These are phyloP conservation scores for Triglochin maritima DNA, from an alignment of 106 monocot species.

Conservation along the genomic window DNA sequence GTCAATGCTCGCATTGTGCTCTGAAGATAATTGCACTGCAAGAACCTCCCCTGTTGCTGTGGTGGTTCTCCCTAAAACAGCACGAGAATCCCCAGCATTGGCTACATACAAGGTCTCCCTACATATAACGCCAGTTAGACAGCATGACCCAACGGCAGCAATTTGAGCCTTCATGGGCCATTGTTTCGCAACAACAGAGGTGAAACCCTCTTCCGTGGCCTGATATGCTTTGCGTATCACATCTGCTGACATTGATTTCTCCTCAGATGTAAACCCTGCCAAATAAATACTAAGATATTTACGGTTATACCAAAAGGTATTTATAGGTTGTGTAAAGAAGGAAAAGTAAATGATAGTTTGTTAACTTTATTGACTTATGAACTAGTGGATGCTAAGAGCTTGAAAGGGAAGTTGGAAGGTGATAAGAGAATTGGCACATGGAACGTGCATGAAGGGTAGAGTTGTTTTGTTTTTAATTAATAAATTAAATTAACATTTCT, in stretches of 20 bases:
- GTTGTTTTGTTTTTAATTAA: too few species aligned
- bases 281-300: background rate
- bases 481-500: too few species aligned
- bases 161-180: constrained; percentile 27
- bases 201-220: constrained; percentile 20
- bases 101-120: constrained; percentile 9
- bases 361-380: background rate
- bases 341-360: background rate
- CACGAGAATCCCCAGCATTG: constrained; percentile 17
- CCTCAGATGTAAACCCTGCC: constrained; percentile 19
- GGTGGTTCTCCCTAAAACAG: constrained; percentile 10
- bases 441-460: too few species aligned
- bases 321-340: background rate
- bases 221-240: constrained; percentile 18
- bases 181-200: constrained; percentile 7
- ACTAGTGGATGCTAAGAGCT: too few species aligned
- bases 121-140: constrained; percentile 13
- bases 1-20: constrained; percentile 19
- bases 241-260: constrained; percentile 14
- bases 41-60: constrained; percentile 19
- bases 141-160: constrained; percentile 24
- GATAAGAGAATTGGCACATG: too few species aligned
- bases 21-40: constrained; percentile 18
- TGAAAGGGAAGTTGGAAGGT: too few species aligned
- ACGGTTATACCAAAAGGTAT: background rate